A percentile compares a stretch with the other conserved stretches of the same genome.
Evolutionary conservation across 257 asterid species (phyloP).

Genomic region (Solanum dulcamara): DNA sequence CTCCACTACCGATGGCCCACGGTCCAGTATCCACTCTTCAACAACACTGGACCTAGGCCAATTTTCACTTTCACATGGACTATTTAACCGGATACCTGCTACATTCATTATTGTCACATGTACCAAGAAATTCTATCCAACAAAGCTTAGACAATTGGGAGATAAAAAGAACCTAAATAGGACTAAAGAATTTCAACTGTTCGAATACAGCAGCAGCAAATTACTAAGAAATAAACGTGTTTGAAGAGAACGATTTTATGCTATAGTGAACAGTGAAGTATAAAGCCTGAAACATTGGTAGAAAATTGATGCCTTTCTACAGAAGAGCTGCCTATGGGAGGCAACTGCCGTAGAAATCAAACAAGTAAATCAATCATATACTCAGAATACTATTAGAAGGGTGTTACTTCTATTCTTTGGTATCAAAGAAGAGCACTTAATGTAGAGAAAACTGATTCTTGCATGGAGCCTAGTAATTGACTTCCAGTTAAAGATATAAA

Average conservation of each 20-base stretch:
- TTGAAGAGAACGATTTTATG: background rate
- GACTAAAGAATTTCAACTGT: background rate
- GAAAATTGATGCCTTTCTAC: background rate
- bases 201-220: background rate
- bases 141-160: background rate
- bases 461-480: background rate
- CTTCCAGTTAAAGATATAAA: background rate
- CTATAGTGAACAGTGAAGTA: background rate
- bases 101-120: background rate
- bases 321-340: background rate
- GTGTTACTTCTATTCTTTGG: background rate
- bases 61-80: background rate
- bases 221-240: background rate
- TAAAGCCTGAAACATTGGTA: background rate
- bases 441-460: background rate
- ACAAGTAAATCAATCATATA: background rate
- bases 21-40: slow-evolving; percentile 27
- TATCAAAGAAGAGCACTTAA: background rate
- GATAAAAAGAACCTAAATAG: background rate
- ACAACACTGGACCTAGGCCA: slow-evolving; percentile 23
- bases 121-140: background rate
- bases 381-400: background rate
- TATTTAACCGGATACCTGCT: background rate
- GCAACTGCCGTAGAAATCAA: background rate
- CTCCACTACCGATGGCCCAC: slow-evolving; percentile 10